These are phyloP conservation scores for Rugonectria rugulosa DNA, from an alignment of 2,329 filamentous ascomycete genomes.

Conservation along the genomic window DNA sequence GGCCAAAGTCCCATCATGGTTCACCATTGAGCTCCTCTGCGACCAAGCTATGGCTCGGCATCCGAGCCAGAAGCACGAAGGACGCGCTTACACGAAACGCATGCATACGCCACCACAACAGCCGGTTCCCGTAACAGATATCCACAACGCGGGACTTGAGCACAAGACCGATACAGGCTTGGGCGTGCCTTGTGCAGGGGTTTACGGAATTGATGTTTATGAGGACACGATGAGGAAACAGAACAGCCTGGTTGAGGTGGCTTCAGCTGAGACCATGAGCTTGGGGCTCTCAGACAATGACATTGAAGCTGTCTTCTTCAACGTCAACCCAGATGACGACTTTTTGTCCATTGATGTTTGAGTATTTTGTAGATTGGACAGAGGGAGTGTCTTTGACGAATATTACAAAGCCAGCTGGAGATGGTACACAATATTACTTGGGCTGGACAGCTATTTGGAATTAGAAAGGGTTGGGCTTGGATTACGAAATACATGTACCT, in stretches of 20 bases:
- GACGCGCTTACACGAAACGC: constrained; percentile 19
- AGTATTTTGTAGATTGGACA: neutral
- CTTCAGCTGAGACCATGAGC: constrained; percentile 7
- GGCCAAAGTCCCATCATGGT: constrained; percentile 25
- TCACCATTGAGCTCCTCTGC: constrained; percentile 23
- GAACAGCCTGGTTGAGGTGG: neutral
- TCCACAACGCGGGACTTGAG: constrained; percentile 3
- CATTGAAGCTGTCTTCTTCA: constrained; percentile 24
- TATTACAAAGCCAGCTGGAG: neutral
- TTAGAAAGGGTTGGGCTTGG: neutral
- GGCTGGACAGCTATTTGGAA: constrained; percentile 10
- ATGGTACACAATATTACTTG: neutral
- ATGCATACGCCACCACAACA: constrained; percentile 7
- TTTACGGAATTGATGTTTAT: constrained; percentile 17
- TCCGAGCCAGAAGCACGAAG: constrained; percentile 16
- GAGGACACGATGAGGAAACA: constrained; percentile 7
- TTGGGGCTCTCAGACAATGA: constrained; percentile 18
- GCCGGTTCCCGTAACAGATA: neutral
- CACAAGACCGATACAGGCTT: neutral
- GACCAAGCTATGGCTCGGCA: constrained; percentile 25
- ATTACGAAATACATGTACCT: neutral
- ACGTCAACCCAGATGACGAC: constrained; percentile 21
- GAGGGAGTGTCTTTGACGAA: neutral
- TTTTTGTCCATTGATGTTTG: constrained; percentile 20
- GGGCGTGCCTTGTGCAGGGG: constrained; percentile 1